Evolutionary conservation across 1,284 basidiomycete genomes (phyloP), one percentile per base, ranked within the genome.

Genomic region (Trametes sp.): DNA sequence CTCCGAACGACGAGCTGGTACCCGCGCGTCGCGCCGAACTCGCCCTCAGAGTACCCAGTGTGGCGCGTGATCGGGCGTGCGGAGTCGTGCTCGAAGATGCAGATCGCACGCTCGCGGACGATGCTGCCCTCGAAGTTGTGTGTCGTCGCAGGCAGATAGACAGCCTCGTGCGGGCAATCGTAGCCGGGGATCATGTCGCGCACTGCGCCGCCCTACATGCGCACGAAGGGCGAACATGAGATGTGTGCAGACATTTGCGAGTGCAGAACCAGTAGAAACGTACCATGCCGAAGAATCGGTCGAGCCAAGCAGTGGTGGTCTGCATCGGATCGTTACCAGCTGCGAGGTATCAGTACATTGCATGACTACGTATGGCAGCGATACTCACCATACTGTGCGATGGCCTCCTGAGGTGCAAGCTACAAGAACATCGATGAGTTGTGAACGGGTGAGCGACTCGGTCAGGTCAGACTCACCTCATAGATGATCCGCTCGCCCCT

Each of bases 321-420:
- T 90, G 87, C 69, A 85, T 79, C 7, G 89, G 88, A 69, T 91
- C 88, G 62, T 82, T 83, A 0, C 89, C 88, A 31, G 84, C 85
- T 86, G 52, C 53, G 2, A 19, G 16, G 38, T 19, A 19, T 41
- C 16, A n/a, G 31, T 16, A 36, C 16, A 10, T n/a, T 49, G 28
- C 16, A 50, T 21, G 16, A 61, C 10, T 2, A 24, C 13, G 26
- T 1, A 16, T 8, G 14, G 14, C 4, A 28, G 1, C 7, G 10
- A 24, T n/a, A 62, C 72, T n/a, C 60, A 84, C 84, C 80, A 59
- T 89, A 89, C 61, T 88, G 87, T 9, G 87, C 87, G 56, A 89
- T 75, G 0, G 87, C 85, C 64, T 87, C 85, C 69, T 86, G 85
- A 10, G 85, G 85, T 4, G 77, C 76, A 11, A 90, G 79, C 83